These are phyloP conservation scores for Pelargonium myrrhifolium DNA, from an alignment of 441 rosid species.

Conservation along the genomic window DNA sequence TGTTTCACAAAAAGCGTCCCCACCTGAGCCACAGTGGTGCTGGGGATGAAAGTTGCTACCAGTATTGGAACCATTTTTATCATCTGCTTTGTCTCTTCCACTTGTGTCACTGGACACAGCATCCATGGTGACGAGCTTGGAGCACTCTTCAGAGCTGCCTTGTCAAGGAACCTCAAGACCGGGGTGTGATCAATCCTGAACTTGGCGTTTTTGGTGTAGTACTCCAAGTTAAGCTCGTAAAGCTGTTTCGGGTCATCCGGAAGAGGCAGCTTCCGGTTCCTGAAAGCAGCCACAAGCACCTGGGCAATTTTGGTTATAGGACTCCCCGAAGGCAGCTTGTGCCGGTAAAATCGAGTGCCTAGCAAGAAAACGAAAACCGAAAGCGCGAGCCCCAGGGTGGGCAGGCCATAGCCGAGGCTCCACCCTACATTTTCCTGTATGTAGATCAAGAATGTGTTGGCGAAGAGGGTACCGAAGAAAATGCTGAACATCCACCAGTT, in stretches of 20 bases:
- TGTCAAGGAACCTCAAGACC: conserved; percentile 50
- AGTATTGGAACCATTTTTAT: conserved; percentile 65
- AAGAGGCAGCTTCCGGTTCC: conserved; percentile 41
- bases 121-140: conserved; percentile 44
- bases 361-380: conserved; percentile 50
- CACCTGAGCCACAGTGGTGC: conserved; percentile 59
- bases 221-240: conserved; percentile 43
- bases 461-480: conserved; percentile 78
- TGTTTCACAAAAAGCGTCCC: conserved; percentile 73
- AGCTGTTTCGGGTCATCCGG: conserved; percentile 38
- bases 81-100: conserved; percentile 89
- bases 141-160: conserved; percentile 58
- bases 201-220: conserved; percentile 36
- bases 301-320: conserved; percentile 61
- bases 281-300: conserved; percentile 64
- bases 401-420: conserved; percentile 67
- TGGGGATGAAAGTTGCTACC: conserved; percentile 61
- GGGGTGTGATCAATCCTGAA: conserved; percentile 57
- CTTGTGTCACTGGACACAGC: conserved; percentile 67
- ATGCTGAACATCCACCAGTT: conserved; percentile 98
- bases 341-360: conserved; percentile 71
- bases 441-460: conserved; percentile 68
- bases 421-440: conserved; percentile 89
- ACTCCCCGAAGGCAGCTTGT: conserved; percentile 55
- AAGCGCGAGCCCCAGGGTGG: conserved; percentile 52